Percentiles rank a stretch among this genome's conserved stretches.
phyloP scores from a whole-genome alignment of 2,329 filamentous ascomycete species.

The Blumeria graminis region DNA sequence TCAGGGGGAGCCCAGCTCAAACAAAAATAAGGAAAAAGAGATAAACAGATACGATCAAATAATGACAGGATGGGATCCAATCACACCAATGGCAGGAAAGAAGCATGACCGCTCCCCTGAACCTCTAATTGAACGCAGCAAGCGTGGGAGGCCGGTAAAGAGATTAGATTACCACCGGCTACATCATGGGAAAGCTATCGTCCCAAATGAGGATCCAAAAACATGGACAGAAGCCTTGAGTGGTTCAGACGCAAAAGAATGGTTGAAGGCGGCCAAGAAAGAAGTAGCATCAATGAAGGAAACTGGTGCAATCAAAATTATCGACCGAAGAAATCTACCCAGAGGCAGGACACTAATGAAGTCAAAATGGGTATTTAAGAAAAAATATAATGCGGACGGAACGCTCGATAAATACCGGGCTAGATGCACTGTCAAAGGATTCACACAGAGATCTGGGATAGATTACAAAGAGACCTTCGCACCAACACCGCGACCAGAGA shows the following conservation, averaged over 20 bases:
- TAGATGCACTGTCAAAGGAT: background rate
- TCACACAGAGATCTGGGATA: background rate
- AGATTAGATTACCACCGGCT: background rate
- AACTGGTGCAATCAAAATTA: background rate
- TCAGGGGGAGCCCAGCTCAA: no score
- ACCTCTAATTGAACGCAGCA: background rate
- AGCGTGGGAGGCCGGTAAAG: background rate
- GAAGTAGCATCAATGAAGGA: background rate
- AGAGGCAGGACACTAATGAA: background rate
- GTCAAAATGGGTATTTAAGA: background rate
- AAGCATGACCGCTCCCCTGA: no score
- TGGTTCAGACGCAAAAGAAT: background rate
- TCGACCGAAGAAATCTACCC: background rate
- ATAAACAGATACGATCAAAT: no score
- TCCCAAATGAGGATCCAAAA: background rate
- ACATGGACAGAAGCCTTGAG: background rate
- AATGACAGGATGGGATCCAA: no score
- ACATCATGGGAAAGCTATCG: background rate
- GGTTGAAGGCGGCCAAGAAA: background rate
- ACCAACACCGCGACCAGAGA: background rate
- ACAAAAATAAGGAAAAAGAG: no score
- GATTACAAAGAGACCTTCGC: no score
- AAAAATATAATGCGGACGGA: background rate
- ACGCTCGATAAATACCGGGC: background rate
- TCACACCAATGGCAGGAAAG: no score